Percentiles rank a stretch among this genome's conserved stretches.
phyloP scores from a whole-genome alignment of 192 early-diverging fungal species.

The Backusella liffmaniae region DNA sequence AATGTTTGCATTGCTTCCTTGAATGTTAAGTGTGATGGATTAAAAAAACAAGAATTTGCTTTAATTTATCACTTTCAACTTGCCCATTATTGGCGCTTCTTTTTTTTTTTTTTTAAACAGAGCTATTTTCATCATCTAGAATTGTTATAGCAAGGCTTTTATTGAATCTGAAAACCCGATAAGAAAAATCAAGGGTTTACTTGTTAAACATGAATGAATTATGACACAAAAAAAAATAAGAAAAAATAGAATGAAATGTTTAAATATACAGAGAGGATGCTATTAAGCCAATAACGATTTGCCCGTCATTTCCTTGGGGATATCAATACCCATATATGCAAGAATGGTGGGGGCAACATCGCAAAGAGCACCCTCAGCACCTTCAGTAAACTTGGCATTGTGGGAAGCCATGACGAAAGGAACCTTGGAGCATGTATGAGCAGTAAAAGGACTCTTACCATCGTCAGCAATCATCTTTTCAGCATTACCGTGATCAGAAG shows the following conservation, averaged over 20 bases:
- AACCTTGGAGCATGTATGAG: slow-evolving; percentile 88
- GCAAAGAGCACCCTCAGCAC: slow-evolving; percentile 67
- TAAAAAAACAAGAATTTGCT: no score
- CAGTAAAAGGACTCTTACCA: slow-evolving; percentile 86
- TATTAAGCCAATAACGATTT: slow-evolving; percentile 52
- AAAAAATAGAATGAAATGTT: background rate
- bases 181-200: background rate
- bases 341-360: slow-evolving; percentile 98
- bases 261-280: background rate
- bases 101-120: no score
- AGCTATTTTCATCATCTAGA: background rate
- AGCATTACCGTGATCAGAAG: slow-evolving; percentile 99
- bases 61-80: no score
- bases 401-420: slow-evolving; percentile 87
- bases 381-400: slow-evolving; percentile 39
- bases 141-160: background rate
- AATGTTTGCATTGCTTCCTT: no score
- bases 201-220: background rate
- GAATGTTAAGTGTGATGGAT: no score
- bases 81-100: no score
- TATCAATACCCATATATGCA: slow-evolving; percentile 84
- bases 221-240: background rate
- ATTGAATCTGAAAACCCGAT: background rate
- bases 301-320: slow-evolving; percentile 96
- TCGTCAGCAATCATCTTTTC: slow-evolving; percentile 96